A percentile compares a stretch with the other conserved stretches of the same genome.
phyloP scores from a whole-genome alignment of 2,329 filamentous ascomycete genomes.

The Cyanodermella asteris region DNA sequence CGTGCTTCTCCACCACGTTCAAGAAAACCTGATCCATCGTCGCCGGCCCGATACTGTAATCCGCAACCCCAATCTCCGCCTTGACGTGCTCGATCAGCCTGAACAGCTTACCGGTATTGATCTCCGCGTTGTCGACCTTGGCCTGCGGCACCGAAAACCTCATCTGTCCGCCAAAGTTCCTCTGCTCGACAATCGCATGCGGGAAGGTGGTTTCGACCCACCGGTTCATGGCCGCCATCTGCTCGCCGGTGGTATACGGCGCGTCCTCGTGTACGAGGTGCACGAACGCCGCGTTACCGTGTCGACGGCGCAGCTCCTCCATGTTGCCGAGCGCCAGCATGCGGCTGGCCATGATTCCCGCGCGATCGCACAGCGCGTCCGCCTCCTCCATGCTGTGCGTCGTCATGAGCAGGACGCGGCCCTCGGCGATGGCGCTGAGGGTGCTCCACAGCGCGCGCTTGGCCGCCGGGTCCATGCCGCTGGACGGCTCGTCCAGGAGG shows the following conservation, averaged over 20 bases:
- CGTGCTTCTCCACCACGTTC: constrained; percentile 3
- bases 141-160: constrained; percentile 1
- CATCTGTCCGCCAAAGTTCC: constrained; percentile 3
- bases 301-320: constrained; percentile 1
- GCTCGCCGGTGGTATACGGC: constrained; percentile 1
- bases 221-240: constrained; percentile 1
- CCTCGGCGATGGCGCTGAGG: constrained; percentile 10
- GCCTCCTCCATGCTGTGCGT: constrained; percentile 19
- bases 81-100: constrained; percentile 1
- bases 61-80: constrained; percentile 1
- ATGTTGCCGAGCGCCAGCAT: constrained; percentile 12
- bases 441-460: constrained; percentile 17
- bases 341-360: constrained; percentile 14
- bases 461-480: constrained; percentile 13
- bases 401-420: constrained; percentile 15
- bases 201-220: constrained; percentile 1
- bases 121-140: neutral
- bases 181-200: constrained; percentile 2
- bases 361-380: constrained; percentile 14
- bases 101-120: constrained; percentile 1
- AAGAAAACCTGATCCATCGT: constrained; percentile 5
- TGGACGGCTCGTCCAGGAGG: constrained; percentile 14
- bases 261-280: constrained; percentile 2
- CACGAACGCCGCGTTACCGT: constrained; percentile 2
- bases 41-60: constrained; percentile 2